phyloP scores from a whole-genome alignment of 2,329 filamentous ascomycete species.

The Chlorencoelia australis region DNA sequence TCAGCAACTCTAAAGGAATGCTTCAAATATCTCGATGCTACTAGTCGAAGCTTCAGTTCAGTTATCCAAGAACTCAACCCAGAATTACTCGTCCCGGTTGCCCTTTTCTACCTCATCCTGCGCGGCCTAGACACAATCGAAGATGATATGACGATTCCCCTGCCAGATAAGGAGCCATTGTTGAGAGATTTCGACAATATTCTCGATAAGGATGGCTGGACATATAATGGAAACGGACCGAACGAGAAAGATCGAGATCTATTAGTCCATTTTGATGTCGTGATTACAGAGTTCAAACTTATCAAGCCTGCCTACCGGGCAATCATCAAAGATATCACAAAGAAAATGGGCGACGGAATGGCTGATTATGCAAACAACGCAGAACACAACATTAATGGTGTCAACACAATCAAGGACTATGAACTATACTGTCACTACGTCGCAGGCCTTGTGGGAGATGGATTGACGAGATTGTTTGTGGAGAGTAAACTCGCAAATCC shows the following conservation, averaged over 20 bases:
- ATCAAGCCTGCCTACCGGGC: conserved; percentile 74
- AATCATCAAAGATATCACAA: conserved; percentile 86
- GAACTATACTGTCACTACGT: conserved; percentile 98
- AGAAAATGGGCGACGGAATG: conserved; percentile 98
- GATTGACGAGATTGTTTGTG: conserved; percentile 82
- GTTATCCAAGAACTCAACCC: conserved; percentile 96
- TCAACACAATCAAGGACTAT: conserved; percentile 79
- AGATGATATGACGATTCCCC: conserved; percentile 88
- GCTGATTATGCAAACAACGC: conserved; percentile 86
- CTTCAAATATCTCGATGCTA: conserved; percentile 77
- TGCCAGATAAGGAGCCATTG: conserved; percentile 75
- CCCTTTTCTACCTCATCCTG: conserved; percentile 85
- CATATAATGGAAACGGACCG: conserved; percentile 71
- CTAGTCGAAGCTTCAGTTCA: conserved; percentile 83
- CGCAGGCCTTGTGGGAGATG: conserved; percentile 95
- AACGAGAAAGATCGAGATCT: conserved; percentile 92
- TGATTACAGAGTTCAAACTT: conserved; percentile 79
- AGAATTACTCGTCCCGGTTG: conserved; percentile 80
- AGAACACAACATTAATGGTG: conserved; percentile 68
- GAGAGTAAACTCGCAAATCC: conserved; percentile 79
- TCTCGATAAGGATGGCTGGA: conserved; percentile 82
- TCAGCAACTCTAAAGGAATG: conserved; percentile 65
- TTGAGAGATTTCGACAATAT: conserved; percentile 72
- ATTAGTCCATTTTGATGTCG: conserved; percentile 81
- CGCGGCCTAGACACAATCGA: conserved; percentile 96